Conservation (phyloP, 1,139 yeast species). For the Geotrichum restrictum region DNA sequence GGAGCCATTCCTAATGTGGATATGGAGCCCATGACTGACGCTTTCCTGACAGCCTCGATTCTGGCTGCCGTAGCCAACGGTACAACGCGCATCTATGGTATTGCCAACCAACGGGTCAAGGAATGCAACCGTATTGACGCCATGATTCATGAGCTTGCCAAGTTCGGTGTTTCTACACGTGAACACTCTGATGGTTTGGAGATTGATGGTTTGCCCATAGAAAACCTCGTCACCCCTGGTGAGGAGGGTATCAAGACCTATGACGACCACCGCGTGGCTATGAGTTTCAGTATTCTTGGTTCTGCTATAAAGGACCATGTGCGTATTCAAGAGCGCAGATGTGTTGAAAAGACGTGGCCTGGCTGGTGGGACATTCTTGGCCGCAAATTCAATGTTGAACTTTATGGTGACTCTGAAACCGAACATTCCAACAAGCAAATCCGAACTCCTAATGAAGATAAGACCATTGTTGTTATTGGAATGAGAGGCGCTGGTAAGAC, state of each 20-base stretch:
- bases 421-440: background rate
- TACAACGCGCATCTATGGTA: slow-evolving; percentile 82
- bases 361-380: slow-evolving; percentile 98
- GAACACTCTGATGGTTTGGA: slow-evolving; percentile 93
- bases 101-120: slow-evolving; percentile 96
- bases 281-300: slow-evolving; percentile 89
- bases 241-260: slow-evolving; percentile 62
- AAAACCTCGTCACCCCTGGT: slow-evolving; percentile 43
- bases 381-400: slow-evolving; percentile 56
- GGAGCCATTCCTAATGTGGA: slow-evolving; percentile 73
- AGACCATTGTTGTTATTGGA: slow-evolving; percentile 79
- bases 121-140: slow-evolving; percentile 96
- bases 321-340: slow-evolving; percentile 75
- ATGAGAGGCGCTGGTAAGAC: slow-evolving; percentile 99
- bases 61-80: slow-evolving; percentile 80
- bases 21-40: slow-evolving; percentile 99
- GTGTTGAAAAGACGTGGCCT: slow-evolving; percentile 99
- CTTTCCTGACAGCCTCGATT: slow-evolving; percentile 92
- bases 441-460: slow-evolving; percentile 41
- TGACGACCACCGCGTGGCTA: slow-evolving; percentile 97
- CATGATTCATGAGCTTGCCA: slow-evolving; percentile 81
- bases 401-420: slow-evolving; percentile 53
- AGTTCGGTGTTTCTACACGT: slow-evolving; percentile 80
- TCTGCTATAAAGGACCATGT: slow-evolving; percentile 50
- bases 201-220: slow-evolving; percentile 55